A percentile compares a stretch with the other conserved stretches of the same genome.
Conservation (phyloP, 1,284 basidiomycete genomes). For the Sanguinoderma infundibulare region DNA sequence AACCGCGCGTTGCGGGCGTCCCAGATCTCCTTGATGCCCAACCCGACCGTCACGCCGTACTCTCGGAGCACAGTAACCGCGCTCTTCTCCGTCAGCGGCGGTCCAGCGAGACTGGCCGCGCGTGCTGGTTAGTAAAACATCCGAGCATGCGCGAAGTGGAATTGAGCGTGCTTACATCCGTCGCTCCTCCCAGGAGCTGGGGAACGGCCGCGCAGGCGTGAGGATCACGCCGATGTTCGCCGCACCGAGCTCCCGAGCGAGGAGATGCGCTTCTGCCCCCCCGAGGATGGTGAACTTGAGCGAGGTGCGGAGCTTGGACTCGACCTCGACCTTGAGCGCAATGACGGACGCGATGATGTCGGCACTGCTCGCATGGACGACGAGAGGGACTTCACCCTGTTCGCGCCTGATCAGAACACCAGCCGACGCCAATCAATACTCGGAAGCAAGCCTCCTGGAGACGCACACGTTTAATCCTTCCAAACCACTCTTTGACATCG, state of each 20-base stretch:
- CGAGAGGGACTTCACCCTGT: constrained; percentile 55
- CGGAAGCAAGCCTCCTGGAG: neutral
- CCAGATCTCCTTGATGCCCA: constrained; percentile 67
- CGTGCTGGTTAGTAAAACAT: constrained; percentile 22
- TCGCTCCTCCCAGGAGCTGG: constrained; percentile 69
- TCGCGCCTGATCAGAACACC: neutral
- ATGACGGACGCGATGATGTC: constrained; percentile 78
- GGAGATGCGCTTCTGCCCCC: constrained; percentile 73
- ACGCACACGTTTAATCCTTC: constrained; percentile 55
- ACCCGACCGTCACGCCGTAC: constrained; percentile 70
- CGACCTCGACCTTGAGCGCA: constrained; percentile 73
- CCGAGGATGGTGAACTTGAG: constrained; percentile 72
- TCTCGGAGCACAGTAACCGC: constrained; percentile 56
- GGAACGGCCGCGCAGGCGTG: constrained; percentile 61
- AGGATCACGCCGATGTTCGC: constrained; percentile 78
- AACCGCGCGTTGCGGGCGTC: constrained; percentile 71
- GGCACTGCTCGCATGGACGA: constrained; percentile 73
- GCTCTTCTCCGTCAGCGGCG: constrained; percentile 65
- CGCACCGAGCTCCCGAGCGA: constrained; percentile 73
- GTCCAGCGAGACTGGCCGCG: constrained; percentile 65
- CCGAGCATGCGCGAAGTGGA: no score
- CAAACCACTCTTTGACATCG: constrained; percentile 53
- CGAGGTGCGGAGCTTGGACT: constrained; percentile 44
- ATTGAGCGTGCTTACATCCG: constrained; percentile 51
- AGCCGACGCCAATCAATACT: neutral